A percentile compares a stretch with the other conserved stretches of the same genome.
These are phyloP conservation scores for Trichoderma sp. DNA, from an alignment of 2,329 filamentous ascomycete species.

Conservation along the genomic window DNA sequence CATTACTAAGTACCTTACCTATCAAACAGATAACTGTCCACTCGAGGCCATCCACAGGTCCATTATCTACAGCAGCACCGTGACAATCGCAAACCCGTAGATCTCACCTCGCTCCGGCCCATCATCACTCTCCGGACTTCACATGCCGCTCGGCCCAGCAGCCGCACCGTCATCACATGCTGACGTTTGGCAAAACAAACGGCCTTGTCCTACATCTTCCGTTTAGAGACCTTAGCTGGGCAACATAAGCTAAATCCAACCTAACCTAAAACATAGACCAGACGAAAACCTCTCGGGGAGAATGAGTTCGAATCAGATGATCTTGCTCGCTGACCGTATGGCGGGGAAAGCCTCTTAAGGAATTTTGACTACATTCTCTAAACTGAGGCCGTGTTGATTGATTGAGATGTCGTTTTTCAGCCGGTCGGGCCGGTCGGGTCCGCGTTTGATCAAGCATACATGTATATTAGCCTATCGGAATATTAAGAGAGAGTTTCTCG, in stretches of 20 bases:
- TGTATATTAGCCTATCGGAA: too few species aligned
- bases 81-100: background rate
- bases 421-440: background rate
- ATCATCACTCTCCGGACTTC: background rate
- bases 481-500: too few species aligned
- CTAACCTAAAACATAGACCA: background rate
- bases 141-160: conserved; percentile 1
- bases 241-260: background rate
- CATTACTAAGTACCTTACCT: too few species aligned
- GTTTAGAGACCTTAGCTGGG: background rate
- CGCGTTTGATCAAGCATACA: too few species aligned
- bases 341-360: background rate
- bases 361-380: background rate
- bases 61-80: background rate
- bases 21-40: background rate
- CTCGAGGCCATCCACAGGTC: background rate
- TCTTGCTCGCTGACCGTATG: background rate
- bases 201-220: conserved; percentile 8
- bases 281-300: background rate
- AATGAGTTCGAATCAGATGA: background rate
- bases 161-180: conserved; percentile 16
- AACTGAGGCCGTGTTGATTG: background rate
- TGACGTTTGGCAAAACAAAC: background rate
- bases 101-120: background rate
- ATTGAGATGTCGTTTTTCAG: background rate